Conservation (phyloP, 306 rosid species). For the Fragaria vesca region DNA sequence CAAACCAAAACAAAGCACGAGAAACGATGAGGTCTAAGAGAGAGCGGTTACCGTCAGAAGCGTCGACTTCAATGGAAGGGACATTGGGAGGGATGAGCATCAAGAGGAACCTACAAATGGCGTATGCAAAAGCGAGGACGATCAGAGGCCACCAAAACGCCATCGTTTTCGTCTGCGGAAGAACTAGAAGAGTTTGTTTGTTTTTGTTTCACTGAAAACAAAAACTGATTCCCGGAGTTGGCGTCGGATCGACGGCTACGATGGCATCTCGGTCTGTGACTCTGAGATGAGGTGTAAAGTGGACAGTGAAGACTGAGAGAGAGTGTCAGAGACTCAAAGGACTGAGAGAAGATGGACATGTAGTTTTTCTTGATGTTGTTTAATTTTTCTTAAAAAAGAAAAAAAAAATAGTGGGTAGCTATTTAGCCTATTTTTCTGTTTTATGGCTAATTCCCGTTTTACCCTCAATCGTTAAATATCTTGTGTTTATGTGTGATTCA, state of each 20-base stretch:
- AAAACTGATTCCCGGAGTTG: conserved; percentile 1
- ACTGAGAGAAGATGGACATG: too few relatives aligned
- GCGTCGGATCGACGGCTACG: neutral
- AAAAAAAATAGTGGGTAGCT: too few relatives aligned
- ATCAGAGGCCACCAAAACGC: conserved; percentile 87
- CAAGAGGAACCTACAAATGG: conserved; percentile 72
- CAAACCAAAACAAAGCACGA: neutral
- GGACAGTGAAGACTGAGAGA: neutral
- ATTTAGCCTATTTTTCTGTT: too few relatives aligned
- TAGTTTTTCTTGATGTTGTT: too few relatives aligned
- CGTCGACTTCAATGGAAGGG: conserved; percentile 84
- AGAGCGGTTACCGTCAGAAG: conserved; percentile 67
- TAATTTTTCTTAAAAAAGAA: too few relatives aligned
- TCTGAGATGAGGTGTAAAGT: neutral
- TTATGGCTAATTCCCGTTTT: too few relatives aligned
- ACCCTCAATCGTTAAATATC: too few relatives aligned
- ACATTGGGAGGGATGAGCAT: conserved; percentile 90
- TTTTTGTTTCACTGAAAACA: neutral
- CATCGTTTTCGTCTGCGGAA: conserved; percentile 29
- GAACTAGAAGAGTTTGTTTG: too few relatives aligned
- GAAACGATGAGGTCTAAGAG: neutral
- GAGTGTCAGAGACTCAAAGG: too few relatives aligned
- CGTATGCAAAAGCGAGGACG: conserved; percentile 76
- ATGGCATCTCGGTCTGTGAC: neutral
- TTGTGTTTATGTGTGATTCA: too few relatives aligned